A percentile compares a stretch with the other conserved stretches of the same genome.
phyloP scores from a whole-genome alignment of 1,139 yeast genomes.

The Blastobotrys serpentis region DNA sequence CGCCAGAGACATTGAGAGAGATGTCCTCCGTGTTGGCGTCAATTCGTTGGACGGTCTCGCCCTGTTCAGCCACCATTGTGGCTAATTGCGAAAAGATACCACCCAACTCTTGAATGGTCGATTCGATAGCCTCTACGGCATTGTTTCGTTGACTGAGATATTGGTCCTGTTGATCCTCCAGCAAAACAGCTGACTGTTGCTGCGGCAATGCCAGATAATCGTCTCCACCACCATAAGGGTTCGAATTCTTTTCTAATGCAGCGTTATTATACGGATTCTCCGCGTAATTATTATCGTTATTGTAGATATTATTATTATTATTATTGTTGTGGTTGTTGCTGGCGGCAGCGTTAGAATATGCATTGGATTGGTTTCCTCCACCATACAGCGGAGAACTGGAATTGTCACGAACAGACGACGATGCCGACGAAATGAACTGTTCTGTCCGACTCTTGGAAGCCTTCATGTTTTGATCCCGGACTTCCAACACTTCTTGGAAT shows the following conservation, averaged over 20 bases:
- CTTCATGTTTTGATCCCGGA: constrained; percentile 80
- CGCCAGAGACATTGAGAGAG: constrained; percentile 82
- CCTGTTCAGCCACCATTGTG: constrained; percentile 96
- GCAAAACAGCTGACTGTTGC: constrained; percentile 61
- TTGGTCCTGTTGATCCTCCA: constrained; percentile 65
- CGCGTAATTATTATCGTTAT: constrained; percentile 23
- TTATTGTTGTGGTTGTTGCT: not conserved
- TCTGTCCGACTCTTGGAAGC: constrained; percentile 81
- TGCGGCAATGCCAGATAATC: constrained; percentile 58
- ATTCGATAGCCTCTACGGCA: constrained; percentile 94
- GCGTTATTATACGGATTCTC: constrained; percentile 38
- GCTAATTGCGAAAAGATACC: constrained; percentile 92
- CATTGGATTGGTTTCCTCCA: no score
- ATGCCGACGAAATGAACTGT: constrained; percentile 63
- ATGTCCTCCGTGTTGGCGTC: constrained; percentile 96
- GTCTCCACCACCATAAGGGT: constrained; percentile 27
- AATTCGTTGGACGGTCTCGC: constrained; percentile 91
- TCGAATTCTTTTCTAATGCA: constrained; percentile 33
- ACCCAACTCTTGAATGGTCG: constrained; percentile 95
- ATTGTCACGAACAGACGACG: constrained; percentile 33
- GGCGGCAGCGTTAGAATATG: no score
- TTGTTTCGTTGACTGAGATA: constrained; percentile 81
- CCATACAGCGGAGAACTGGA: constrained; percentile 30
- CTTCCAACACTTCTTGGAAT: constrained; percentile 82
- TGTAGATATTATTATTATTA: constrained; percentile 10